These are phyloP conservation scores for Tilletia horrida DNA, from an alignment of 1,284 basidiomycete species.

Conservation along the genomic window DNA sequence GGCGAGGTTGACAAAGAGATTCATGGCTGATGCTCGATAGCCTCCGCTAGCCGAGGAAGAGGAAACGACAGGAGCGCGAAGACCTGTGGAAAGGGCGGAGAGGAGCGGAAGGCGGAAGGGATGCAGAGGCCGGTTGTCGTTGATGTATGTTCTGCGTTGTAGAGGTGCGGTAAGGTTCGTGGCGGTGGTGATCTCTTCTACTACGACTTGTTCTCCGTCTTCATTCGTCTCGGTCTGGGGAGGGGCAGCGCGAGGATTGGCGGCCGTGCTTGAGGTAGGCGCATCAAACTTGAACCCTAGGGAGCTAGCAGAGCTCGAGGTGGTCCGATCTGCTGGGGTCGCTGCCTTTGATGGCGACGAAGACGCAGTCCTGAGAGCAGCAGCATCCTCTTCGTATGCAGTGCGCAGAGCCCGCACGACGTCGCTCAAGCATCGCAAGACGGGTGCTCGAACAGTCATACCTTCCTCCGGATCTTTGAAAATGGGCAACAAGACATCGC, in stretches of 20 bases:
- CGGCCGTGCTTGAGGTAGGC: conserved; percentile 1
- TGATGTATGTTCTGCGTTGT: conserved; percentile 30
- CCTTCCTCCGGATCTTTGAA: conserved; percentile 78
- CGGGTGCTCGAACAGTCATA: conserved; percentile 63
- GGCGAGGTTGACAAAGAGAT: conserved; percentile 30
- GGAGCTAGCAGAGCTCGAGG: not conserved
- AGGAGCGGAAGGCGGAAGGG: conserved; percentile 39
- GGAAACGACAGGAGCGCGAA: conserved; percentile 25
- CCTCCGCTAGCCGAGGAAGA: conserved; percentile 19
- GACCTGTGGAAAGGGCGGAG: conserved; percentile 38
- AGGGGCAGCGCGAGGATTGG: not conserved
- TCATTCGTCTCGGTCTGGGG: not conserved
- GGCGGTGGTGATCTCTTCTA: not conserved
- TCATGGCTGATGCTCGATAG: conserved; percentile 37
- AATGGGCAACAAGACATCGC: conserved; percentile 60
- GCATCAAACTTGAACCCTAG: conserved; percentile 7
- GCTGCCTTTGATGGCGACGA: conserved; percentile 1
- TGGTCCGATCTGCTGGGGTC: not conserved
- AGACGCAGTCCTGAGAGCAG: not conserved
- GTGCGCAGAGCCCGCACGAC: conserved; percentile 25
- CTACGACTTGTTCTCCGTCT: conserved; percentile 11
- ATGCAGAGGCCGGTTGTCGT: conserved; percentile 41
- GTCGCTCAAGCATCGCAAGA: conserved; percentile 39
- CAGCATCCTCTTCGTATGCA: conserved; percentile 13
- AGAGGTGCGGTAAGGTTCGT: conserved; percentile 25